Conservation (phyloP, 1,139 yeast genomes). For the Saccharomycopsis hybrid region DNA sequence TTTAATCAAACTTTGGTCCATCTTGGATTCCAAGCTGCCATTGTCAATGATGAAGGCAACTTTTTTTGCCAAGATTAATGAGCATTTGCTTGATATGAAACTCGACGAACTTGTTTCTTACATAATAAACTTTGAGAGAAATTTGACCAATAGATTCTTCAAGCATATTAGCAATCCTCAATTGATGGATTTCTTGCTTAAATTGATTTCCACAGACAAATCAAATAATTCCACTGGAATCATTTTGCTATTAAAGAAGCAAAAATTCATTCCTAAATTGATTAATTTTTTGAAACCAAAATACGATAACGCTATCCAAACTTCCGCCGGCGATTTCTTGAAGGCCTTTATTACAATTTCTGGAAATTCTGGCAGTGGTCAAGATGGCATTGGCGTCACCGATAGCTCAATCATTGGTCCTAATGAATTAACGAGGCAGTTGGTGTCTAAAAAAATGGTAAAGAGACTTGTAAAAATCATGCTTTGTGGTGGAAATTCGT, state of each 20-base stretch:
- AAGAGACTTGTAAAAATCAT: conserved; percentile 66
- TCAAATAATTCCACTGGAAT: conserved; percentile 61
- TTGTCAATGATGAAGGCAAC: conserved; percentile 75
- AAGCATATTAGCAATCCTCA: conserved; percentile 81
- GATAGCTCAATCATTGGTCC: conserved; percentile 92
- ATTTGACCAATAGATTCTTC: conserved; percentile 62
- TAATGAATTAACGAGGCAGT: conserved; percentile 84
- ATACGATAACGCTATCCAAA: conserved; percentile 58
- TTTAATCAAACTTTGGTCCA: conserved; percentile 69
- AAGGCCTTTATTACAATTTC: conserved; percentile 92
- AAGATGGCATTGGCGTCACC: conserved; percentile 45
- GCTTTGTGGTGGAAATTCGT: conserved; percentile 86
- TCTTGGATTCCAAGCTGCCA: conserved; percentile 59
- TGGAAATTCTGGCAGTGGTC: conserved; percentile 52
- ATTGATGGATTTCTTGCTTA: conserved; percentile 62
- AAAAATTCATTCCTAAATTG: conserved; percentile 45
- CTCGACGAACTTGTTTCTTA: conserved; percentile 74
- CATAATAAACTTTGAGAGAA: conserved; percentile 52
- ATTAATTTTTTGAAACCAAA: conserved; percentile 45
- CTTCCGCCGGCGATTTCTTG: conserved; percentile 91
- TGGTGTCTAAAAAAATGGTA: conserved; percentile 70
- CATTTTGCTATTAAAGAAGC: conserved; percentile 37
- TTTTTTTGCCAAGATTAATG: conserved; percentile 90
- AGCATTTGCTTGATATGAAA: conserved; percentile 86
- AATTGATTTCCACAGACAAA: conserved; percentile 60